phyloP scores from a whole-genome alignment of 2,329 filamentous ascomycete species.

The Fonsecaea multimorphosa region DNA sequence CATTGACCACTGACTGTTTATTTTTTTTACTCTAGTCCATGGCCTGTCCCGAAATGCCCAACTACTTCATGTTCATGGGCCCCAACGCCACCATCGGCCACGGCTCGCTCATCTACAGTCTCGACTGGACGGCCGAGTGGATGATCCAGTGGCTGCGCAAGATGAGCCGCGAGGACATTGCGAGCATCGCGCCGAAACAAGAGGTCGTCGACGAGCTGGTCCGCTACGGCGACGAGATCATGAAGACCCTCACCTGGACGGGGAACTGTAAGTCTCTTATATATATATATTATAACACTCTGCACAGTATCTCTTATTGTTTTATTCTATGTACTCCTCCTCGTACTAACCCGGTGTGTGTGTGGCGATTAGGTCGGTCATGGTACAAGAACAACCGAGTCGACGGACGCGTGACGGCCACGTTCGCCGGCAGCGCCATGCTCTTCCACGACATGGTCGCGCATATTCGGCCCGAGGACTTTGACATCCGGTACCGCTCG shows the following conservation, averaged over 20 bases:
- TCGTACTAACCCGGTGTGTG: too few species aligned
- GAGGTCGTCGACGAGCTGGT: constrained; percentile 57
- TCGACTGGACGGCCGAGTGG: constrained; percentile 40
- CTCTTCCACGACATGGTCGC: constrained; percentile 47
- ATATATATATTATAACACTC: too few species aligned
- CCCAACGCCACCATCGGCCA: constrained; percentile 42
- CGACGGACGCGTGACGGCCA: constrained; percentile 54
- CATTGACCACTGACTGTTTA: neutral
- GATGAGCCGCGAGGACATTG: constrained; percentile 44
- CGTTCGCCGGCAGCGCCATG: constrained; percentile 53
- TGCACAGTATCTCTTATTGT: too few species aligned
- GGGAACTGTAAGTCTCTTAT: constrained; percentile 28
- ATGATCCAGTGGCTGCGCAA: constrained; percentile 43
- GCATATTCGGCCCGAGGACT: constrained; percentile 43
- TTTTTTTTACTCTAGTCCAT: neutral
- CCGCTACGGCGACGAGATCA: constrained; percentile 56
- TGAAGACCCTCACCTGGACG: constrained; percentile 56
- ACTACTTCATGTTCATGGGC: constrained; percentile 45
- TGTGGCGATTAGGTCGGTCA: constrained; percentile 16
- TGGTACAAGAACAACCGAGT: constrained; percentile 60
- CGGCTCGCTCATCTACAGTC: constrained; percentile 38
- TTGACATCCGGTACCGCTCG: constrained; percentile 50
- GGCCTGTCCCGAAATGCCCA: constrained; percentile 41
- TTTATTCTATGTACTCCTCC: neutral
- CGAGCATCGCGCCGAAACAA: constrained; percentile 48